phyloP scores from a whole-genome alignment of 306 rosid genomes.

The Lathyrus aphaca region DNA sequence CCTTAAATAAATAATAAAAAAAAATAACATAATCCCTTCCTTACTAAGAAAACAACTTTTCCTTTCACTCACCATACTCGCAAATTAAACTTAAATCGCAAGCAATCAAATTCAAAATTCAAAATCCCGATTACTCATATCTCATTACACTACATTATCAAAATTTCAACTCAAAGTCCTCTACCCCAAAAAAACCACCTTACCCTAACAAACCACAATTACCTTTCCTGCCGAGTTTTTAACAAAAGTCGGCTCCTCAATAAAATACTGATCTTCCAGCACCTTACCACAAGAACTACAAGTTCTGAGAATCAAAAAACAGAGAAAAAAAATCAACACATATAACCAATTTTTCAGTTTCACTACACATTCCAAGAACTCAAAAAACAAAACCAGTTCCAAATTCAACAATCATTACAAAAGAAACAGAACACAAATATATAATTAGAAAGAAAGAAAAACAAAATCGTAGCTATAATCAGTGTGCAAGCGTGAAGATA shows the following conservation, averaged over 20 bases:
- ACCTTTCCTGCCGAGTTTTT: conserved; percentile 37
- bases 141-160: not conserved
- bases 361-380: conserved; percentile 13
- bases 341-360: not conserved
- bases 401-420: not conserved
- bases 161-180: conserved; percentile 2
- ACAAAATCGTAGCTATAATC: not conserved
- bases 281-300: conserved; percentile 41
- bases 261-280: conserved; percentile 32
- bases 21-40: not conserved
- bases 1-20: not conserved
- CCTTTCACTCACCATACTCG: not conserved
- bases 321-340: not conserved
- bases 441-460: not conserved
- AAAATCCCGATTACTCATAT: not conserved
- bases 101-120: not conserved
- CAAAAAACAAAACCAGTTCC: not conserved
- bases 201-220: not conserved
- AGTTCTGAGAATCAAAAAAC: conserved; percentile 20
- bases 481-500: conserved; percentile 1
- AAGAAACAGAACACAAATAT: not conserved
- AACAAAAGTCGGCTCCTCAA: conserved; percentile 34
- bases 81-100: conserved; percentile 25
- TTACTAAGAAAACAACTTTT: not conserved
- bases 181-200: not conserved